These are phyloP conservation scores for Sugiyamaella chiloensis DNA, from an alignment of 805 yeast genomes.

Conservation along the genomic window DNA sequence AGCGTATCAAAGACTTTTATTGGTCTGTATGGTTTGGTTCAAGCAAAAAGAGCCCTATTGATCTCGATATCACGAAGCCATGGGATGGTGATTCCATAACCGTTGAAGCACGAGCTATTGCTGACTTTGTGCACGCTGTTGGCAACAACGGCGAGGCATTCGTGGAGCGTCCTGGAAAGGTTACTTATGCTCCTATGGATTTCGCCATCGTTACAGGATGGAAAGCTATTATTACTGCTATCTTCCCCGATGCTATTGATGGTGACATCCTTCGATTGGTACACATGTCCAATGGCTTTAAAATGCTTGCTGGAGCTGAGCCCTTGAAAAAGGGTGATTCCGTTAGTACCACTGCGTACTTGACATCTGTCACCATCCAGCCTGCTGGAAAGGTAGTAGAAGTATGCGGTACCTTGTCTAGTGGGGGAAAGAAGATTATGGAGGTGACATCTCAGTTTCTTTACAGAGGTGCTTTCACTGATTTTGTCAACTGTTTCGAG, in stretches of 20 bases:
- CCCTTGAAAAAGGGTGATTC: conserved; percentile 87
- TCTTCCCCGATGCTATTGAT: conserved; percentile 93
- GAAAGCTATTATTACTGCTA: conserved; percentile 97
- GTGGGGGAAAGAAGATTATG: conserved; percentile 78
- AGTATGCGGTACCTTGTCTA: conserved; percentile 82
- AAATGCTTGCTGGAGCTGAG: conserved; percentile 85
- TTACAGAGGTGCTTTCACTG: conserved; percentile 88
- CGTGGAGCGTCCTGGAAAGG: conserved; percentile 75
- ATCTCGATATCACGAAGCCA: conserved; percentile 60
- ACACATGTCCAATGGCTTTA: conserved; percentile 91
- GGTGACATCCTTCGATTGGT: conserved; percentile 94
- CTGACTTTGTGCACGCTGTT: conserved; percentile 94
- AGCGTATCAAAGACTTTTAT: conserved; percentile 90
- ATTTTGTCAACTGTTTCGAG: conserved; percentile 89
- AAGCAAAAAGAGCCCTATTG: conserved; percentile 45
- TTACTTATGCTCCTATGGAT: conserved; percentile 94
- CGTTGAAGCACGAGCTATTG: conserved; percentile 72
- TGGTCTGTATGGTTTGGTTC: conserved; percentile 95
- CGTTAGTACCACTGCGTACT: conserved; percentile 77
- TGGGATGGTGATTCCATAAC: conserved; percentile 68
- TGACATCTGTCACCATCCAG: conserved; percentile 85
- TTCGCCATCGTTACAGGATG: conserved; percentile 98
- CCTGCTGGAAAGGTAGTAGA: conserved; percentile 94
- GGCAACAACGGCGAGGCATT: conserved; percentile 97
- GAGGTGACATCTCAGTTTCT: conserved; percentile 94